Evolutionary conservation across 306 rosid species (phyloP), one percentile per base, ranked within the genome.

Genomic region (Sicyos baderoa): DNA sequence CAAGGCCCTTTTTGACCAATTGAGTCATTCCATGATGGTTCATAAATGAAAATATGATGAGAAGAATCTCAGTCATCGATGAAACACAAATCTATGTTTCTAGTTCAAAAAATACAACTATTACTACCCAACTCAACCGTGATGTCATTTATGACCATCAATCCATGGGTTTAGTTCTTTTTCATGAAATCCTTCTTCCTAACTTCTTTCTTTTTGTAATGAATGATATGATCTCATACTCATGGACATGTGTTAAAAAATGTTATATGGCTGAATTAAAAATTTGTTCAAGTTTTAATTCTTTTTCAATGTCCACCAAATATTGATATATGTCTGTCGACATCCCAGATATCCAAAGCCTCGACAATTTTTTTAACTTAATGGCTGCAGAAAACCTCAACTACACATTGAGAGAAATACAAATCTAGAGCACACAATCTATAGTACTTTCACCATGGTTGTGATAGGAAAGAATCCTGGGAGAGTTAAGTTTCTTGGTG

Each of bases 391-490:
- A 55, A 55, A 12, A 55, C 25, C 61, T 10, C 35, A 25, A 56
- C 40, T 56, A 56, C 35, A 35, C 25, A 63, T 22, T 58, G 13
- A 58, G 44, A 57, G 44, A 27, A 58, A 58, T 14, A 27, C 65
- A 27, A 27, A 2, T 18, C 21, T 56, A 23, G 19, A 8, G 11
- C 19, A 58, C 42, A 58, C 12, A 29, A 25, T 25, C 42, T 57
- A 57, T 37, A 57, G 47, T 59, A 40, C 11, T 27, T 59, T 61
- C 67, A 61, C 48, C 48, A n/a, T 60, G 19, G 44, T 16, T 61
- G 67, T 35, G 49, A 32, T n/a, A 3, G 65, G 12, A 59, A 15
- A 14, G 35, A 25, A 15, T 58, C 16, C 8, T 19, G 14, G 23
- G 58, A 27, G 5, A n/a, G 47, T 60, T 25, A 32, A 60, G 14